A percentile compares a stretch with the other conserved stretches of the same genome.
Conservation (phyloP, 73 alveolate genomes). For the Tetrahymena thermophila region DNA sequence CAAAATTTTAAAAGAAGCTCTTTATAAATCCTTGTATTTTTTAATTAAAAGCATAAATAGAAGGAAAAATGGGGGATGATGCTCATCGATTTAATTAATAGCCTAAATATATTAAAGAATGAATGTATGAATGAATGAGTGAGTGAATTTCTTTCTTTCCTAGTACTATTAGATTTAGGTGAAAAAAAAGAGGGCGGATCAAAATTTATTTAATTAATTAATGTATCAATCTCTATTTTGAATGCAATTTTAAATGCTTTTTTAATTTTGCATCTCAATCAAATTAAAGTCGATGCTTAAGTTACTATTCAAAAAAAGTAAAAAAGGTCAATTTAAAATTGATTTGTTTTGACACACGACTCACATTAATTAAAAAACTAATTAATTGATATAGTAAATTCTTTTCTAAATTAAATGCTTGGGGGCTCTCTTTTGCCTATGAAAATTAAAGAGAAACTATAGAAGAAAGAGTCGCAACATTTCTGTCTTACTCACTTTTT, state of each 20-base stretch:
- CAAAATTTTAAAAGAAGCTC: not conserved
- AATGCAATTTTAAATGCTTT: not conserved
- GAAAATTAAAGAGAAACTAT: not conserved
- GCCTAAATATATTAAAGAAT: not conserved
- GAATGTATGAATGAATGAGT: not conserved
- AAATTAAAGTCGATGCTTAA: not conserved
- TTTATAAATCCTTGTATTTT: not conserved
- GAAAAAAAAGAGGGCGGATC: not conserved
- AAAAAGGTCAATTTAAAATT: not conserved
- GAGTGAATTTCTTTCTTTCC: too few relatives aligned
- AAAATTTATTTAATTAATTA: too few relatives aligned
- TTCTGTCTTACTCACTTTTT: not conserved
- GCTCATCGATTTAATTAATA: not conserved
- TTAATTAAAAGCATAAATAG: not conserved
- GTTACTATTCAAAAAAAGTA: not conserved
- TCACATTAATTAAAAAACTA: not conserved
- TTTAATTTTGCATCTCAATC: not conserved
- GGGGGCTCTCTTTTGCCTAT: not conserved
- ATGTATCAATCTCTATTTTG: not conserved
- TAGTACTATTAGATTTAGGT: not conserved
- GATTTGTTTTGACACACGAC: not conserved
- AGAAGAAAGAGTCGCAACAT: not conserved
- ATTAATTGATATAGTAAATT: not conserved
- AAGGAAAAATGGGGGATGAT: slow-evolving; percentile 3
- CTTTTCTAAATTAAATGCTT: not conserved